Percentiles rank a stretch among this genome's conserved stretches.
Evolutionary conservation across 177 flowering plant genomes (phyloP).

Genomic region (Tripterygium wilfordii): DNA sequence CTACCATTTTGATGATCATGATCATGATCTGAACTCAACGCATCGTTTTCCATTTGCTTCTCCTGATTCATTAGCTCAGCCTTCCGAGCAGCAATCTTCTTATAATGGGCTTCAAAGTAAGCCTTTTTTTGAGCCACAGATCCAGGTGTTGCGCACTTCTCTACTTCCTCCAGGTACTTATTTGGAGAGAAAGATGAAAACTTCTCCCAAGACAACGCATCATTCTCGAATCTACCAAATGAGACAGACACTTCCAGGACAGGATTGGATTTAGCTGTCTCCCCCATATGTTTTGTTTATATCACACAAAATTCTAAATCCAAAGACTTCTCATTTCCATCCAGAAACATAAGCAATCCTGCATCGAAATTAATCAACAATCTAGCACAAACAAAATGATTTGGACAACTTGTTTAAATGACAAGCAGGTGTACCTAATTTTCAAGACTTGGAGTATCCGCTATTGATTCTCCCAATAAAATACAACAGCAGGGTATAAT

Average conservation of each 20-base stretch:
- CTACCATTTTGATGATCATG: constrained; percentile 11
- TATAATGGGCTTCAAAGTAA: constrained; percentile 89
- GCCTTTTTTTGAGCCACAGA: constrained; percentile 82
- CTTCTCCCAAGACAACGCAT: constrained; percentile 77
- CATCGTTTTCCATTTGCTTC: constrained; percentile 24
- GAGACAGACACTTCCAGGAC: constrained; percentile 56
- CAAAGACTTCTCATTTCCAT: constrained; percentile 3
- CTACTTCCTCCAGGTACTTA: constrained; percentile 89
- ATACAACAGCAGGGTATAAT: constrained; percentile 6
- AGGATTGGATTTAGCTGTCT: constrained; percentile 21
- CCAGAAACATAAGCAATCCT: constrained; percentile 10
- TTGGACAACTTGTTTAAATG: constrained; percentile 4
- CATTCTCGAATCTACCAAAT: constrained; percentile 74
- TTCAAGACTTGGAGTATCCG: constrained; percentile 19
- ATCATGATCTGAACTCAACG: constrained; percentile 15
- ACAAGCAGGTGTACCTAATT: constrained; percentile 34
- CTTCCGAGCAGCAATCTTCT: constrained; percentile 67
- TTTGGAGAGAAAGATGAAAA: constrained; percentile 84
- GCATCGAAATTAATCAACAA: constrained; percentile 7
- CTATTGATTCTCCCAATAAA: constrained; percentile 36
- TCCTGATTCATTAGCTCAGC: constrained; percentile 61
- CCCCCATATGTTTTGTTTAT: constrained; percentile 43
- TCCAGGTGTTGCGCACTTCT: constrained; percentile 83
- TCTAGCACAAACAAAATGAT: not conserved
- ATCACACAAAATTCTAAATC: constrained; percentile 7